Evolutionary conservation across 768 basidiomycete species (phyloP).

Genomic region (Kwoniella mangroviensis): DNA sequence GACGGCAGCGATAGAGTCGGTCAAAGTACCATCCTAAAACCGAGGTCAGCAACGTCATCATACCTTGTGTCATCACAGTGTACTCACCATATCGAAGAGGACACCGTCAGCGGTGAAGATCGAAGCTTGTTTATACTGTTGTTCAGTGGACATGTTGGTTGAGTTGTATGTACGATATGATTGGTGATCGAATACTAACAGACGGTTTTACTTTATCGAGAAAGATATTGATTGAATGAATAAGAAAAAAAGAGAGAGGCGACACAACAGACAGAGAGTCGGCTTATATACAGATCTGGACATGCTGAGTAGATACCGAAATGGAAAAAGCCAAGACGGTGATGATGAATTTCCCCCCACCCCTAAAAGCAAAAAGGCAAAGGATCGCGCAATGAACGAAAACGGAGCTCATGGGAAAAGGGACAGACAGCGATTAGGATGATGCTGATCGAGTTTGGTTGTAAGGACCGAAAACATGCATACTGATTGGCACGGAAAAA

Average conservation of each 20-base stretch:
- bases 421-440: not conserved
- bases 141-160: conserved; percentile 7
- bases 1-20: conserved; percentile 74
- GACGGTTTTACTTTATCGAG: no score
- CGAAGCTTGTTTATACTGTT: conserved; percentile 18
- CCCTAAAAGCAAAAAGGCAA: not conserved
- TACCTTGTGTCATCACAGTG: not conserved
- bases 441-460: not conserved
- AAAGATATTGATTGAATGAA: not conserved
- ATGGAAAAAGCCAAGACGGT: not conserved
- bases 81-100: conserved; percentile 49
- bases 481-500: not conserved
- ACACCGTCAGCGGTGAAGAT: conserved; percentile 48
- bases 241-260: conserved; percentile 5
- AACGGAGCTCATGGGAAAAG: not conserved
- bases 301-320: not conserved
- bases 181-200: not conserved
- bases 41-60: not conserved
- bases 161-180: not conserved
- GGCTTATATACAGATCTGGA: conserved; percentile 2
- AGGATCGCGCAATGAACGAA: not conserved
- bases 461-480: not conserved
- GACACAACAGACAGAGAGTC: not conserved
- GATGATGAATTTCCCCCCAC: not conserved
- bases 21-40: conserved; percentile 62